Base-by-base conservation (phyloP, 2,329 filamentous ascomycete genomes). In the Pestalotiopsis sp. region DNA sequence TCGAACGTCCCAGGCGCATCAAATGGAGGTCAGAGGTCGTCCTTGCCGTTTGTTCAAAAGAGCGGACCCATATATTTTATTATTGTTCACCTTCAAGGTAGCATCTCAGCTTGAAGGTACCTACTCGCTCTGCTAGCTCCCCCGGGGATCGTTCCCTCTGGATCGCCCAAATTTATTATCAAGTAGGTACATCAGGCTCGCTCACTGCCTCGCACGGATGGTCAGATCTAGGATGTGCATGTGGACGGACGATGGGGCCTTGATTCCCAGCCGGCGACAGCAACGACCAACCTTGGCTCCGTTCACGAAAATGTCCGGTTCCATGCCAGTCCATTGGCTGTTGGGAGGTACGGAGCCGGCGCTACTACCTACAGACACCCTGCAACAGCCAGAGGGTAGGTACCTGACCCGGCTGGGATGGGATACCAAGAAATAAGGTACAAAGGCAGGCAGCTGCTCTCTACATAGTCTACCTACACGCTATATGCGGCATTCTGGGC, bases 251-350 rank as follows among this genome's bases (percentile, higher is more conserved):
- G n/a, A 14, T 14, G 40, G 40, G 17, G 9, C 44, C 44, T 52
- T 52, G 44, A 20, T 3, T 9, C 17, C 44, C n/a, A 52, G 44
- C 44, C 44, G n/a, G 44, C 62, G 44, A 56, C 44, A 57, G 48
- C 35, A n/a, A 40, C 17, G 30, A 38, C 63, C 52, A 65, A 44
- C 63, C 63, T 65, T 65, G 44, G 44, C 44, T 52, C 44, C 20
- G 26, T 56, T 58, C 64, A 59, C 52, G 44, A 59, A 59, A 66
- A 59, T 58, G 64, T 59, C 64, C 55, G 52, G 39, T 58, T 30
- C n/a, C 64, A 40, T 35, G 55, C 55, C 64, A 66, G 48, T 38
- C 30, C 35, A 59, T 55, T 66, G 64, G 64, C 26, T 59, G 63
- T 55, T 26, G 55, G n/a, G 11, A 58, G 52, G 64, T 35, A 66